Evolutionary conservation across 805 yeast species (phyloP), one percentile per base, ranked within the genome.

Genomic region (Maudiozyma saulgeensis): DNA sequence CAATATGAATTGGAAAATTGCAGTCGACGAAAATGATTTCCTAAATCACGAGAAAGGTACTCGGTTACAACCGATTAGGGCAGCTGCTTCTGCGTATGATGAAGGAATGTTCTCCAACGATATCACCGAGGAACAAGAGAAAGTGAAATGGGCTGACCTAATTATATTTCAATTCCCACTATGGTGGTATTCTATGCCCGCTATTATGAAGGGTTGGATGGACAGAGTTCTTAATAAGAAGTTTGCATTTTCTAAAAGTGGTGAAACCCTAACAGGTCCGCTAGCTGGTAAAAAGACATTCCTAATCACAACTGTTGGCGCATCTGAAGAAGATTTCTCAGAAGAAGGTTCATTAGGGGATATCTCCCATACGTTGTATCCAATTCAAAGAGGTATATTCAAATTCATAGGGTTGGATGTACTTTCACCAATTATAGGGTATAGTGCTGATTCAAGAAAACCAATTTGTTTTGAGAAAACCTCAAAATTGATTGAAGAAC

Each of bases 171-270:
- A 53, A 35, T 62, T 62, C 52, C 67, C 67, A 19, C 16, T 59
- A 1, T 64, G 68, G 67, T 64, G 68, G 67, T 62, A 48, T 47
- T 25, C 51, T 4, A 53, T 63, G 62, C 67, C 65, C 9, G 65
- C 67, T 13, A 62, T 62, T 35, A 44, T 63, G 32, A 64, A 60
- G 39, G 67, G 67, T 15, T 63, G 66, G 63, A 45, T 62, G 21
- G 67, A 61, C 6, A 53, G 66, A 28, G 66, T 59, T n/a, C 55
- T 41, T 39, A 46, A 60, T 3, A 51, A 44, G 42, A 63, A 60
- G 9, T 52, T 57, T 16, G 66, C 56, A 9, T 61, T 59, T 38
- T 61, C 60, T 16, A 48, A 49, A 34, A 61, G 60, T 34, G 52
- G 34, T 19, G 50, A 40, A 12, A 18, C 15, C 19, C 43, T 13